Evolutionary conservation across 2,329 filamentous ascomycete species (phyloP), one percentile per base, ranked within the genome.

Genomic region (Lecanicillium sp.): DNA sequence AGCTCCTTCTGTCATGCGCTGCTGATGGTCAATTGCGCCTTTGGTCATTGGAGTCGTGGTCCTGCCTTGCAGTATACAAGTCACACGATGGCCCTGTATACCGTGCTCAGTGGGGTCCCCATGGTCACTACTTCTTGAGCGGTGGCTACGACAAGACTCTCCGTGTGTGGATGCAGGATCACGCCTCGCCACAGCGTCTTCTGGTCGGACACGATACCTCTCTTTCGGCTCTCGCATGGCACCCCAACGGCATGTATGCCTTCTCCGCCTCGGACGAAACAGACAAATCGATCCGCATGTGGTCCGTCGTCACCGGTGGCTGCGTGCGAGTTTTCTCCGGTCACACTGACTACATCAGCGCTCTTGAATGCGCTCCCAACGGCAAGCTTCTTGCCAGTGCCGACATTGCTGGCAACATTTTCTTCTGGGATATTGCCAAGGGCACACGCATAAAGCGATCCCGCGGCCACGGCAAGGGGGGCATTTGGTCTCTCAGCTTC

Each of bases 201-300:
- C 84, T 96, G 53, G 87, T 91, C 3, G 93, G 93, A 1, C 93
- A 98, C 61, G 90, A 97, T 57, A 88, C 90, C 17, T 85, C 89
- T 56, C 87, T 96, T n/a, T 94, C 94, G 44, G 83, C 84, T 36
- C 76, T 96, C n/a, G 77, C 86, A 12, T 98, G 93, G 83, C 93
- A 98, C 60, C 89, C 91, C 0, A 98, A 98, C 62, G 89, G 88
- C 15, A 81, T 86, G 5, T 98, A 97, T 58, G 73, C 96, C 37
- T 96, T 98, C 66, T 96, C 93, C 0, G 90, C 87, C 3, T 94
- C 89, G 11, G 87, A 87, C 55, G 90, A 83, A 60, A 79, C 75
- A 6, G 81, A 98, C 66, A 91, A 91, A 65, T 93, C 90, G 0
- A 87, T 97, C 27, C 84, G 93, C 24, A 97, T 98, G 91, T 98